Conservation (phyloP, 306 rosid genomes). For the Prunus campanulata region DNA sequence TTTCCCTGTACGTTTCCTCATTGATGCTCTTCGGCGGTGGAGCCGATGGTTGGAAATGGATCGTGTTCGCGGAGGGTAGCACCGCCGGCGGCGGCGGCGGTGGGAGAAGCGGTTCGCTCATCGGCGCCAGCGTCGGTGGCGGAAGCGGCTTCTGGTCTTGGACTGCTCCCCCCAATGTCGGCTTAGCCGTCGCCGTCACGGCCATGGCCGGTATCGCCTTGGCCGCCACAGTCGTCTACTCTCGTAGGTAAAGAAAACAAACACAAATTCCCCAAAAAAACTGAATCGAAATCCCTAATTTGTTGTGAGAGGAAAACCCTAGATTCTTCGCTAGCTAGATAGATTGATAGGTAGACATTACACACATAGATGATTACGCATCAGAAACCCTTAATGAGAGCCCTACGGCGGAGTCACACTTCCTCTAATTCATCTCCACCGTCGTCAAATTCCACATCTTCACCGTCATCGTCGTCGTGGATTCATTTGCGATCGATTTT, state of each 20-base stretch:
- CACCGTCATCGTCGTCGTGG: slow-evolving; percentile 22
- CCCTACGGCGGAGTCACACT: slow-evolving; percentile 29
- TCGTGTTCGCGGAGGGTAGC: slow-evolving; percentile 28
- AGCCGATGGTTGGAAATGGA: slow-evolving; percentile 24
- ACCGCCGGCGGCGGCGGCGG: slow-evolving; percentile 13
- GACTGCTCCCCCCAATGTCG: slow-evolving; percentile 30
- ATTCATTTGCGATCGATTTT: slow-evolving; percentile 28
- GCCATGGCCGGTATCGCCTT: slow-evolving; percentile 39
- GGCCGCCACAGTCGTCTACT: slow-evolving; percentile 39
- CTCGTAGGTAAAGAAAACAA: slow-evolving; percentile 23
- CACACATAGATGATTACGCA: slow-evolving; percentile 19
- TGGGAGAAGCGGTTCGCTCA: not conserved
- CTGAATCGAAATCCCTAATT: not conserved
- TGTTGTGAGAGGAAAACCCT: not conserved
- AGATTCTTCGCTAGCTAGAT: not conserved
- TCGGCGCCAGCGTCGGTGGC: slow-evolving; percentile 19
- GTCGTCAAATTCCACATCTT: slow-evolving; percentile 19
- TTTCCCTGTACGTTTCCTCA: slow-evolving; percentile 2
- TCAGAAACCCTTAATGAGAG: slow-evolving; percentile 24
- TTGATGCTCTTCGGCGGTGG: slow-evolving; percentile 20
- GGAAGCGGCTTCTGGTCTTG: slow-evolving; percentile 27
- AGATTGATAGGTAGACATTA: not conserved
- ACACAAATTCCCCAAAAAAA: not conserved
- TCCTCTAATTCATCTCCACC: slow-evolving; percentile 26
- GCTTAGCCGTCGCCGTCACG: slow-evolving; percentile 33